A percentile compares a stretch with the other conserved stretches of the same genome.
phyloP scores from a whole-genome alignment of 495 filamentous ascomycete species.

The Penicillium mononematosum region DNA sequence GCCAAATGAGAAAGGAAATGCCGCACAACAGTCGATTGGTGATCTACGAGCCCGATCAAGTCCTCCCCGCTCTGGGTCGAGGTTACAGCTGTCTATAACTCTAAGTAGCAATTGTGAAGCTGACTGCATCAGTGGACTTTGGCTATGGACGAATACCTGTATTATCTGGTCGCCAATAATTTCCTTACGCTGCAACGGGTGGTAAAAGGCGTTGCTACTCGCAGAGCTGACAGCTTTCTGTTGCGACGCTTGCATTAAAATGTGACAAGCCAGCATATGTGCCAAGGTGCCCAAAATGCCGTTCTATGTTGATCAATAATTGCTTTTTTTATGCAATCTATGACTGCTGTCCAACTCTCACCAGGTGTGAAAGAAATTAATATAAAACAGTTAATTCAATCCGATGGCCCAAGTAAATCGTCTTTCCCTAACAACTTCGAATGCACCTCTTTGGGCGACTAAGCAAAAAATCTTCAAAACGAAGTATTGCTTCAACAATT shows the following conservation, averaged over 20 bases:
- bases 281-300: background rate
- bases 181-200: background rate
- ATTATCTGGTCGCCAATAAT: conserved; percentile 4
- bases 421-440: background rate
- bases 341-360: background rate
- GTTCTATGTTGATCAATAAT: background rate
- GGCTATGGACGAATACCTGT: background rate
- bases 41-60: background rate
- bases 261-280: background rate
- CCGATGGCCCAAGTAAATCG: background rate
- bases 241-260: background rate
- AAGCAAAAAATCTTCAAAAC: conserved; percentile 5
- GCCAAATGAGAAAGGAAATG: background rate
- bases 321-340: background rate
- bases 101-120: background rate
- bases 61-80: background rate
- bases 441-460: conserved; percentile 15
- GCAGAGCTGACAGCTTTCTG: background rate
- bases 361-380: background rate
- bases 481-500: conserved; percentile 1
- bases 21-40: background rate
- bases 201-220: background rate
- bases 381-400: background rate
- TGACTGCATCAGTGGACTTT: background rate
- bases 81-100: background rate